phyloP scores from a whole-genome alignment of 2,329 filamentous ascomycete genomes.

The Niveomyces coronatus region DNA sequence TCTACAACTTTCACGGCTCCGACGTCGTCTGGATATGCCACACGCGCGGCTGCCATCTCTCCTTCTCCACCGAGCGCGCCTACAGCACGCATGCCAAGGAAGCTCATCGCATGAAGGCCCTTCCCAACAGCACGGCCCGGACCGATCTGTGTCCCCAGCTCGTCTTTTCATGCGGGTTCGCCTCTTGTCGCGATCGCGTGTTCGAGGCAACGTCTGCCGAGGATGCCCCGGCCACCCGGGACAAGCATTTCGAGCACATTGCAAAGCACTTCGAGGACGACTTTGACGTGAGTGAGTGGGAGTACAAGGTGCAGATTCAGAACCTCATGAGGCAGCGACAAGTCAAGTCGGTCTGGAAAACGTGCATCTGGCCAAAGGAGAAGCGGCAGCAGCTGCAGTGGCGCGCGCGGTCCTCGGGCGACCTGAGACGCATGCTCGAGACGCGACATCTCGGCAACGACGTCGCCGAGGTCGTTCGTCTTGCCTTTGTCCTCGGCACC shows the following conservation, averaged over 20 bases:
- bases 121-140: conserved; percentile 30
- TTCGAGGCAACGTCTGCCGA: conserved; percentile 29
- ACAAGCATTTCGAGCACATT: conserved; percentile 37
- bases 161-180: conserved; percentile 34
- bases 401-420: conserved; percentile 31
- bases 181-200: conserved; percentile 30
- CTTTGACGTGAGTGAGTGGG: conserved; percentile 31
- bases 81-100: conserved; percentile 35
- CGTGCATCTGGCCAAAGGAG: conserved; percentile 35
- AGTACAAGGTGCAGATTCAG: conserved; percentile 32
- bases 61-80: conserved; percentile 34
- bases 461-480: conserved; percentile 30
- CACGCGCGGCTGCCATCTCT: conserved; percentile 29
- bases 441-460: conserved; percentile 31
- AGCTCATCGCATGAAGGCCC: conserved; percentile 30
- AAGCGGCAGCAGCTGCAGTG: conserved; percentile 30
- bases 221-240: conserved; percentile 26
- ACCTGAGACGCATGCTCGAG: conserved; percentile 35
- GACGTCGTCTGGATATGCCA: conserved; percentile 34
- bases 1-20: conserved; percentile 36
- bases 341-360: conserved; percentile 35
- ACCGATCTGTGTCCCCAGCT: conserved; percentile 32
- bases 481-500: conserved; percentile 33
- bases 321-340: conserved; percentile 33
- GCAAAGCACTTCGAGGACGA: conserved; percentile 36